phyloP scores from a whole-genome alignment of 768 basidiomycete genomes.

The Saitozyma podzolica region DNA sequence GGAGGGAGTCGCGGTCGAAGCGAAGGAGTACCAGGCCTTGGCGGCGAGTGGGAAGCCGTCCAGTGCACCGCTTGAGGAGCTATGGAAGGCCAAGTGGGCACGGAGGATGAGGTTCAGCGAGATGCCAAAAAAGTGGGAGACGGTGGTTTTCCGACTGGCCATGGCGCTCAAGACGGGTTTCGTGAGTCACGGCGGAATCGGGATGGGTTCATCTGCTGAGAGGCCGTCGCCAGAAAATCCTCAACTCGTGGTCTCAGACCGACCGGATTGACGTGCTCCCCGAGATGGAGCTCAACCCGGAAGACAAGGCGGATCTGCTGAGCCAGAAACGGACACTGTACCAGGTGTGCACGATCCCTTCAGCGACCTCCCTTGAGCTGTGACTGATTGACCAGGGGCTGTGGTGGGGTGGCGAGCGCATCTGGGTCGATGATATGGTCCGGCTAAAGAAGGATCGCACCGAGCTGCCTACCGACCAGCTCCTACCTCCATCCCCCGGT shows the following conservation, averaged over 20 bases:
- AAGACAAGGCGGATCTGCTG: slow-evolving; percentile 22
- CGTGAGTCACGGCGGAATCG: slow-evolving; percentile 23
- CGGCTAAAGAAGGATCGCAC: slow-evolving; percentile 57
- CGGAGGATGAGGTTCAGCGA: slow-evolving; percentile 22
- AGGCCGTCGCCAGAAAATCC: slow-evolving; percentile 20
- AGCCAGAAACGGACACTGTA: slow-evolving; percentile 31
- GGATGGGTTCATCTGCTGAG: too few species aligned
- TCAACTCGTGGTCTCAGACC: slow-evolving; percentile 35
- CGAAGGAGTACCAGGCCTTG: slow-evolving; percentile 12
- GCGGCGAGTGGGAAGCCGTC: background rate
- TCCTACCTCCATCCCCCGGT: slow-evolving; percentile 24
- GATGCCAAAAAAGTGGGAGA: slow-evolving; percentile 30
- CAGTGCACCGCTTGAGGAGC: slow-evolving; percentile 5
- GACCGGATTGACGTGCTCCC: slow-evolving; percentile 35
- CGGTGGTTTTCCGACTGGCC: slow-evolving; percentile 22
- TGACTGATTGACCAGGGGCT: slow-evolving; percentile 53
- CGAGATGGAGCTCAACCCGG: slow-evolving; percentile 21
- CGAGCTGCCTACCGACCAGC: slow-evolving; percentile 22
- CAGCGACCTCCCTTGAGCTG: background rate
- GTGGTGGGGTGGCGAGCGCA: slow-evolving; percentile 87
- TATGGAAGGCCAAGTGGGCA: slow-evolving; percentile 32
- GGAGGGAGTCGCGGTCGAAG: slow-evolving; percentile 21
- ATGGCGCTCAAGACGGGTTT: slow-evolving; percentile 33
- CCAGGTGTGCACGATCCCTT: slow-evolving; percentile 23
- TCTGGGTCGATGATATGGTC: slow-evolving; percentile 83